Conservation (phyloP, 129 eudicot species). For the Tanacetum coccineum region DNA sequence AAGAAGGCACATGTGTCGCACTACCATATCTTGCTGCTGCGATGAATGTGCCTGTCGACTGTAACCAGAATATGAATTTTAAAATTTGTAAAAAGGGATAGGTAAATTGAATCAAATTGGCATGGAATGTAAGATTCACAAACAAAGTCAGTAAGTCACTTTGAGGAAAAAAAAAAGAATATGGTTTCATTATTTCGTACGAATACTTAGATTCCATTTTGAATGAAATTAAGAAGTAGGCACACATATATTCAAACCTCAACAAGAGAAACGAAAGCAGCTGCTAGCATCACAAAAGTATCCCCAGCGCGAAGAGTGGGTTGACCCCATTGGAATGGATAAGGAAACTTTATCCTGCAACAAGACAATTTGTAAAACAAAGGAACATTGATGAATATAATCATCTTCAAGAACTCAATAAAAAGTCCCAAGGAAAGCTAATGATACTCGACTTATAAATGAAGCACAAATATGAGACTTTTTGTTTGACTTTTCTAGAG, state of each 20-base stretch:
- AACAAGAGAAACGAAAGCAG: constrained; percentile 73
- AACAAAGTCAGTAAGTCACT: neutral
- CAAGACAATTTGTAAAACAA: neutral
- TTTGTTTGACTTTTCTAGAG: neutral
- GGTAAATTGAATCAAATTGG: neutral
- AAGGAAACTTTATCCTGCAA: constrained; percentile 85
- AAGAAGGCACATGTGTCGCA: constrained; percentile 89
- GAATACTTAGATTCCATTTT: neutral
- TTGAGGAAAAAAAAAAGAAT: neutral
- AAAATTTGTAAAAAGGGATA: neutral
- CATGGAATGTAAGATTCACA: neutral
- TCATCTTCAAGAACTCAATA: neutral
- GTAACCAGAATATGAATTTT: neutral
- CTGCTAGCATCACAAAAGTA: constrained; percentile 72
- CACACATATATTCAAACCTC: constrained; percentile 46
- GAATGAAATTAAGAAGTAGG: no score
- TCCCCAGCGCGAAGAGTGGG: constrained; percentile 72
- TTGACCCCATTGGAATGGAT: constrained; percentile 95
- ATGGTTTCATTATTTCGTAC: neutral
- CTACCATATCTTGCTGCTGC: constrained; percentile 84
- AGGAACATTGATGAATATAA: neutral
- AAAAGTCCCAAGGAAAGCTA: constrained; percentile 5
- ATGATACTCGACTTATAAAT: neutral
- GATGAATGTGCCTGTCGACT: constrained; percentile 93
- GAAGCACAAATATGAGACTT: no score